Conservation (phyloP, 2,329 filamentous ascomycete genomes). For the Saccharata proteae region DNA sequence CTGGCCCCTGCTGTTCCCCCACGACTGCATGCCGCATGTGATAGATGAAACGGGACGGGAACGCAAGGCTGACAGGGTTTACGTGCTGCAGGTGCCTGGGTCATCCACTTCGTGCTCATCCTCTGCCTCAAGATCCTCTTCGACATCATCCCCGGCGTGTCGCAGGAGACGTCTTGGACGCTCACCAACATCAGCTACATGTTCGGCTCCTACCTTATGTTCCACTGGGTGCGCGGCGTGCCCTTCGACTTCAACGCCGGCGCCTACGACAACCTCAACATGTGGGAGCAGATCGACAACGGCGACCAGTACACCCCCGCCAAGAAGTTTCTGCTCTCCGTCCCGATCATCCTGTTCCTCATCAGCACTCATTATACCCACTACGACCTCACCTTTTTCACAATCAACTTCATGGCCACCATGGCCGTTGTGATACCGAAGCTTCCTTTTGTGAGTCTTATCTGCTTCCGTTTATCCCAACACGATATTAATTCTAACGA, state of each 20-base stretch:
- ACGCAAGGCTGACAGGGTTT: background rate
- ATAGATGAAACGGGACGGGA: background rate
- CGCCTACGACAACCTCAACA: slow-evolving; percentile 98
- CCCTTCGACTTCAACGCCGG: slow-evolving; percentile 98
- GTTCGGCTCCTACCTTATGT: slow-evolving; percentile 98
- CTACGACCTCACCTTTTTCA: slow-evolving; percentile 94
- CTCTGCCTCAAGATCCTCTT: slow-evolving; percentile 87
- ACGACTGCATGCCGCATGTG: too few species aligned
- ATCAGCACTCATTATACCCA: slow-evolving; percentile 98
- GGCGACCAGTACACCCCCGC: background rate
- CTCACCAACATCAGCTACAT: slow-evolving; percentile 98
- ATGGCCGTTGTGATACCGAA: slow-evolving; percentile 92
- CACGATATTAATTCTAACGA: background rate
- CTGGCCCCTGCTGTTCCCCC: too few species aligned
- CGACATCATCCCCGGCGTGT: slow-evolving; percentile 90
- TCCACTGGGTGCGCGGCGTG: slow-evolving; percentile 94
- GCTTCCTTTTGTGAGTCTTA: slow-evolving; percentile 69
- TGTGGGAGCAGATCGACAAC: slow-evolving; percentile 50
- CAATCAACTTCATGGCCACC: slow-evolving; percentile 90
- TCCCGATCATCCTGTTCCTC: slow-evolving; percentile 51
- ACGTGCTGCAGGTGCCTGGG: slow-evolving; percentile 68
- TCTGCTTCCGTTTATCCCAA: background rate
- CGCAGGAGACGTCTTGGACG: slow-evolving; percentile 97
- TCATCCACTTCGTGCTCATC: slow-evolving; percentile 91
- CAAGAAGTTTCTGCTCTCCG: slow-evolving; percentile 2